Base-by-base conservation (phyloP, 768 basidiomycete species). In the Rhizopogon vesiculosus region DNA sequence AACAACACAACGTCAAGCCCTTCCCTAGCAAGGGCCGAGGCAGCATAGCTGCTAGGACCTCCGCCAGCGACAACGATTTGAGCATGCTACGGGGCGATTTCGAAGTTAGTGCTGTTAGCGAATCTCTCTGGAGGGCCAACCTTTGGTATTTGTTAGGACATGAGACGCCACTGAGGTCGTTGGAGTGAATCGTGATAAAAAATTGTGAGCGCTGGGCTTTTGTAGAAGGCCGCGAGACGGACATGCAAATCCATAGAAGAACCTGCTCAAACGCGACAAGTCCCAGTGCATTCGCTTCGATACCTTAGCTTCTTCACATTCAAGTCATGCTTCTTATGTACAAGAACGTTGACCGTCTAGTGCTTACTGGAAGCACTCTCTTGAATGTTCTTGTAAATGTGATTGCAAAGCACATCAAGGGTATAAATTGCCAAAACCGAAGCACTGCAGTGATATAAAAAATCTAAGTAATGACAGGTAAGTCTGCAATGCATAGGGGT, bases 11-110 rank as follows among this genome's bases (percentile, higher is more conserved):
- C 85, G 42, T 82, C 74, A 45, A 81, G 61, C 3, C 83, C 82
- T 62, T 86, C 84, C n/a, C 77, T 69, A 9, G 80, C 79, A 5
- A 86, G 74, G 29, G 73, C 76, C 5, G 80, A 66, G 2, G 84
- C 81, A n/a, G 81, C 69, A 56, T 78, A 85, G 58, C 75, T 76
- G 29, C 84, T 84, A 1, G 84, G 84, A 16, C 84, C 84, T 48
- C 84, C 84, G 9, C 84, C 84, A 12, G 85, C 67, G 33, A 86
- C 77, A 41, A 81, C 76, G 12, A 69, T 62, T 31, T 69, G 66
- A 0, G 62, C 38, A 13, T 61, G 68, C 68, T 69, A 46, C 22
- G 38, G 28, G 44, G 38, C 3, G 10, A 5, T 12, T 6, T 46
- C 3, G n/a, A 15, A 13, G 12, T 48, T 29, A 33, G 45, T 19